Evolutionary conservation across 306 rosid genomes (phyloP).

Genomic region (Purshia tridentata): DNA sequence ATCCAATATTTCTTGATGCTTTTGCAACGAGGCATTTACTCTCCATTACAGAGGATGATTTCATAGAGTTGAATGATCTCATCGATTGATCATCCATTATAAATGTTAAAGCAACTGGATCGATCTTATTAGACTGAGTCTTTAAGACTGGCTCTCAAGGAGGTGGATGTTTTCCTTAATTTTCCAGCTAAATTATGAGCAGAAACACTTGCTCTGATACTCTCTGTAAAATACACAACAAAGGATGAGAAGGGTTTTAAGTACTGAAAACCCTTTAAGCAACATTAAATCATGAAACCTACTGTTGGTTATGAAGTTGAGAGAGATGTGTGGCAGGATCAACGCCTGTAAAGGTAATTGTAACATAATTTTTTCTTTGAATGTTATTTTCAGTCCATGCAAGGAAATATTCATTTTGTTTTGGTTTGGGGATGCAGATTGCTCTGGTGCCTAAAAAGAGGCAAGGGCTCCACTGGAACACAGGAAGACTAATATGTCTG

Average conservation of each 20-base stretch:
- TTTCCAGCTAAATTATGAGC: conserved; percentile 26
- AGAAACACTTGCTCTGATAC: conserved; percentile 29
- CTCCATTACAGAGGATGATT: conserved; percentile 52
- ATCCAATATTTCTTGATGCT: conserved; percentile 26
- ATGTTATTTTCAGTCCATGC: conserved; percentile 21
- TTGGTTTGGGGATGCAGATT: conserved; percentile 51
- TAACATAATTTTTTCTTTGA: conserved; percentile 18
- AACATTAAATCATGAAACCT: conserved; percentile 19
- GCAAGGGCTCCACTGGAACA: conserved; percentile 15
- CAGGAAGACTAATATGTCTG: conserved; percentile 24
- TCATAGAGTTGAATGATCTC: conserved; percentile 67
- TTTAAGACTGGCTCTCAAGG: conserved; percentile 25
- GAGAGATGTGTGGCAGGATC: conserved; percentile 38
- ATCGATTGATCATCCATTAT: conserved; percentile 21
- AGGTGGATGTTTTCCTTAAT: conserved; percentile 28
- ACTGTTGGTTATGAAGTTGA: conserved; percentile 28
- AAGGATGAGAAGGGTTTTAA: conserved; percentile 27
- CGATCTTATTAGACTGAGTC: neutral
- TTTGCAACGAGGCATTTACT: conserved; percentile 24
- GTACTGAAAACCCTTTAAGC: conserved; percentile 26
- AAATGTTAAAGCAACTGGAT: neutral
- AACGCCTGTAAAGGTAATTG: conserved; percentile 44
- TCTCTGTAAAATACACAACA: conserved; percentile 30
- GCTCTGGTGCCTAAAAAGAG: conserved; percentile 34
- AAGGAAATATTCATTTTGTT: conserved; percentile 33